These are phyloP conservation scores for Geum urbanum DNA, from an alignment of 306 rosid genomes.

Conservation along the genomic window DNA sequence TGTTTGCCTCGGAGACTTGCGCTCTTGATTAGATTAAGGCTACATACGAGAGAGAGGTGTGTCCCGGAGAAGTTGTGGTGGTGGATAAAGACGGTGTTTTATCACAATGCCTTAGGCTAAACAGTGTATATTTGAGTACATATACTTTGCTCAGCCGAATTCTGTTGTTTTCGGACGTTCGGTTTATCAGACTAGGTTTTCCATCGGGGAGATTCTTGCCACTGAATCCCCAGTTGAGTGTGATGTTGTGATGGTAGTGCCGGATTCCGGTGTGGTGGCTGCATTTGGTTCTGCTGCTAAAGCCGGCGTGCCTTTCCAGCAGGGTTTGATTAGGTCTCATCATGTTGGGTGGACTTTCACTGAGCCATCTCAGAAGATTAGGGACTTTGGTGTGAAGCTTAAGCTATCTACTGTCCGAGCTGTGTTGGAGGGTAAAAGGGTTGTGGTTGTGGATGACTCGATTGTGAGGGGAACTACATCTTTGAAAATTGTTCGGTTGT, in stretches of 20 bases:
- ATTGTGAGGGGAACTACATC: slow-evolving; percentile 92
- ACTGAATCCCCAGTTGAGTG: slow-evolving; percentile 80
- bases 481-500: slow-evolving; percentile 79
- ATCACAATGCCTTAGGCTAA: slow-evolving; percentile 68
- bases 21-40: slow-evolving; percentile 96
- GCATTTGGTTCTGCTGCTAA: slow-evolving; percentile 91
- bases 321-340: slow-evolving; percentile 85
- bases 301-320: slow-evolving; percentile 87
- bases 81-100: slow-evolving; percentile 73
- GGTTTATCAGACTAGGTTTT: slow-evolving; percentile 64
- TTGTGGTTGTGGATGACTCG: slow-evolving; percentile 93
- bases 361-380: slow-evolving; percentile 84
- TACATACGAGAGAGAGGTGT: slow-evolving; percentile 82
- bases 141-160: slow-evolving; percentile 81
- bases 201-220: slow-evolving; percentile 75
- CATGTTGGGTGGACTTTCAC: slow-evolving; percentile 94
- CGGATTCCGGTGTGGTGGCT: slow-evolving; percentile 92
- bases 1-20: slow-evolving; percentile 92
- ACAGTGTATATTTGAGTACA: slow-evolving; percentile 81
- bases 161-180: slow-evolving; percentile 76
- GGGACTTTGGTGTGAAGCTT: slow-evolving; percentile 85
- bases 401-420: slow-evolving; percentile 77
- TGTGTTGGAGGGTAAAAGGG: slow-evolving; percentile 83
- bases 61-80: slow-evolving; percentile 80
- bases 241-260: slow-evolving; percentile 91